Percentiles rank a stretch among this genome's conserved stretches.
phyloP scores from a whole-genome alignment of 2,329 filamentous ascomycete species.

The Ustulina deusta region DNA sequence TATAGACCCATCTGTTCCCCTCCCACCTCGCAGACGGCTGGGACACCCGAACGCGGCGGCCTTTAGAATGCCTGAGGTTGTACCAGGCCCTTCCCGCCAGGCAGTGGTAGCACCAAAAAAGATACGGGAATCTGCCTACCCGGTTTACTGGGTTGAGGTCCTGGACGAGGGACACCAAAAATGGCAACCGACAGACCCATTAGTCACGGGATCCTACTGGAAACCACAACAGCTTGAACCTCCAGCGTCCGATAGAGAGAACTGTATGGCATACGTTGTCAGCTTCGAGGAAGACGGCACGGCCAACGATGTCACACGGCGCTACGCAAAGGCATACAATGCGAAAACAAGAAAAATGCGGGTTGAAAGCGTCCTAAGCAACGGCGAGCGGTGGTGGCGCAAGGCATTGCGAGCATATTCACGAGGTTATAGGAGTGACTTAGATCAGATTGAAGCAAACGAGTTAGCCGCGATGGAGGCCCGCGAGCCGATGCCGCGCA shows the following conservation, averaged over 20 bases:
- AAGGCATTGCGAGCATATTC: constrained; percentile 63
- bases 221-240: constrained; percentile 84
- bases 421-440: constrained; percentile 62
- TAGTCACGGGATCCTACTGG: constrained; percentile 82
- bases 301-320: constrained; percentile 85
- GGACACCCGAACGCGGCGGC: constrained; percentile 67
- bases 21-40: constrained; percentile 60
- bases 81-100: constrained; percentile 51
- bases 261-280: constrained; percentile 84
- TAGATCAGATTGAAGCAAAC: constrained; percentile 86
- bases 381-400: constrained; percentile 66
- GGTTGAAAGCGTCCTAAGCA: constrained; percentile 72
- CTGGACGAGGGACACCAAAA: constrained; percentile 88
- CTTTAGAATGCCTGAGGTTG: constrained; percentile 62
- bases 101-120: constrained; percentile 54
- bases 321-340: constrained; percentile 89
- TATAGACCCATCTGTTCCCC: constrained; percentile 46
- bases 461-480: constrained; percentile 79
- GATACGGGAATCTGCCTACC: constrained; percentile 78
- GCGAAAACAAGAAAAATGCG: constrained; percentile 86
- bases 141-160: constrained; percentile 94
- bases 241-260: constrained; percentile 79
- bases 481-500: constrained; percentile 85
- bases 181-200: constrained; percentile 88
- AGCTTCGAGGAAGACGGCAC: constrained; percentile 85